phyloP scores from a whole-genome alignment of 1,139 yeast species.

The Trichomonascaceae sp. region DNA sequence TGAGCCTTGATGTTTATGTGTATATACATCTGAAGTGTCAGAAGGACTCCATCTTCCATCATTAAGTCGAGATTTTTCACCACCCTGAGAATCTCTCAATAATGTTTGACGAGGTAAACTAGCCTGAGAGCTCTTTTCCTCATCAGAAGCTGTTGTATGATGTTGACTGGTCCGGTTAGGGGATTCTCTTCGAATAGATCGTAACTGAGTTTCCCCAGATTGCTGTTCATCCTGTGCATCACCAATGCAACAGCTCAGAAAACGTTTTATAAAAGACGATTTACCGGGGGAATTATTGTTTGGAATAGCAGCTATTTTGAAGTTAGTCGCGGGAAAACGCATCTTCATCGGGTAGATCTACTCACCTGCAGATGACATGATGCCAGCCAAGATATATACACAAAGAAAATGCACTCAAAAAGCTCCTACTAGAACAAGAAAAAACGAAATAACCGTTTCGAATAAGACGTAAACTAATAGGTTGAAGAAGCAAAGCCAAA shows the following conservation, averaged over 20 bases:
- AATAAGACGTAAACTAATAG: not conserved
- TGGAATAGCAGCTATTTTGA: not conserved
- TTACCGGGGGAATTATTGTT: not conserved
- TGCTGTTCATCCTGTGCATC: not conserved
- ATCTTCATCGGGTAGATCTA: not conserved
- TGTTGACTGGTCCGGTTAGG: not conserved
- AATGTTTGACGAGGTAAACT: not conserved
- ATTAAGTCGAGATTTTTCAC: slow-evolving; percentile 3
- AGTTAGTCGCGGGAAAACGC: not conserved
- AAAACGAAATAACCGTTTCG: not conserved
- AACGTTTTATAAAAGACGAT: not conserved
- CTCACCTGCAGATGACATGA: not conserved
- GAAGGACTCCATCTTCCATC: slow-evolving; percentile 9
- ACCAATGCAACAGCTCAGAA: not conserved
- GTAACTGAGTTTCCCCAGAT: not conserved
- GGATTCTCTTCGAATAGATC: not conserved
- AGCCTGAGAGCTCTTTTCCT: not conserved
- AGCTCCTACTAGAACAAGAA: not conserved
- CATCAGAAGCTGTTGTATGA: not conserved
- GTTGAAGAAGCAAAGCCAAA: not conserved
- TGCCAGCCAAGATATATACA: not conserved
- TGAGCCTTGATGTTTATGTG: not conserved
- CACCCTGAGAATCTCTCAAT: slow-evolving; percentile 3
- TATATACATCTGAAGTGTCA: slow-evolving; percentile 1
- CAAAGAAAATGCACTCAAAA: not conserved